Conservation (phyloP, 2,329 filamentous ascomycete genomes). For the Chrysosporium keratinophilum region DNA sequence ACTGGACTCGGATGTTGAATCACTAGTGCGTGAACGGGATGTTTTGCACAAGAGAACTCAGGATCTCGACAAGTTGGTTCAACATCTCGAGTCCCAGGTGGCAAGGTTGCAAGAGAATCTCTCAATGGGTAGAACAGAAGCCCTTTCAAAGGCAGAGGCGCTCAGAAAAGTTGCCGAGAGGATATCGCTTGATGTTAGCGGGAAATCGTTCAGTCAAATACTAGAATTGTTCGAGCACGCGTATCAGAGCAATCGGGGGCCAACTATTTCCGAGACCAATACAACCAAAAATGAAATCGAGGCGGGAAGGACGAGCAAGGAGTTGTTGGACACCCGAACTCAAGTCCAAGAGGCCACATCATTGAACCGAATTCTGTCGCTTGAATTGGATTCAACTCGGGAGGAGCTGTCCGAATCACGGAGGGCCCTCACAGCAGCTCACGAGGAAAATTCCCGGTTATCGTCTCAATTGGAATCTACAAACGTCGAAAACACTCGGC, state of each 20-base stretch:
- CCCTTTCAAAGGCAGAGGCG: constrained; percentile 30
- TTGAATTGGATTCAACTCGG: constrained; percentile 28
- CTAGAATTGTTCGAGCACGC: constrained; percentile 17
- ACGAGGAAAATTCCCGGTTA: constrained; percentile 32
- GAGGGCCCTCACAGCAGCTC: constrained; percentile 29
- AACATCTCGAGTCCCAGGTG: constrained; percentile 32
- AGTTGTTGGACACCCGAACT: constrained; percentile 22
- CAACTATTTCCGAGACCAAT: neutral
- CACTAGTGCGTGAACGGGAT: constrained; percentile 26
- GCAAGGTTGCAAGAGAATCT: constrained; percentile 29
- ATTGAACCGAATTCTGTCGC: constrained; percentile 25
- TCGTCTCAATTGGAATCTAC: constrained; percentile 28
- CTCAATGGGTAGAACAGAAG: constrained; percentile 27
- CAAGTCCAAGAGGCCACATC: constrained; percentile 25
- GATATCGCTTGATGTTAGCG: constrained; percentile 24
- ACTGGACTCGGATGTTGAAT: constrained; percentile 28
- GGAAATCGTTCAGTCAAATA: constrained; percentile 33
- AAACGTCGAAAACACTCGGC: constrained; percentile 24
- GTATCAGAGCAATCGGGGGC: neutral
- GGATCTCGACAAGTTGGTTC: constrained; percentile 27
- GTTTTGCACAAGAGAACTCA: constrained; percentile 28
- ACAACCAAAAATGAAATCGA: constrained; percentile 9
- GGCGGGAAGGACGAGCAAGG: constrained; percentile 13
- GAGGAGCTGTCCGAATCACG: constrained; percentile 31
- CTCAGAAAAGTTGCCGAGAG: constrained; percentile 31